Conservation (phyloP, 306 rosid species). For the Astragalus glycyphyllos region DNA sequence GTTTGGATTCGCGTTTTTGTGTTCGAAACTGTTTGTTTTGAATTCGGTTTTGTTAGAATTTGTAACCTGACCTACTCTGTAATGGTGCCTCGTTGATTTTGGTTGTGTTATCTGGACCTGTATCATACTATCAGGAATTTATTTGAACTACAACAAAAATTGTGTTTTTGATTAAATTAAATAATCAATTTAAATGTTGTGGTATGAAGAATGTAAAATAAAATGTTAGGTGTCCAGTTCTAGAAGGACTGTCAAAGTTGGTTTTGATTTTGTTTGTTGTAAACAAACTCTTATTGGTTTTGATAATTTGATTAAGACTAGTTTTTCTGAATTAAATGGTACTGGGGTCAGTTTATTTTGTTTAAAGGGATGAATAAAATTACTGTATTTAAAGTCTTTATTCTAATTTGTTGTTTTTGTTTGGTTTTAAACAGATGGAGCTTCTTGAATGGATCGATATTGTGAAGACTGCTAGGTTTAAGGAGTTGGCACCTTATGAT, state of each 20-base stretch:
- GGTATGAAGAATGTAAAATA: neutral
- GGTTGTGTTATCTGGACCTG: neutral
- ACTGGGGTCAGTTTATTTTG: neutral
- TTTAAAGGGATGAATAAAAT: too few species aligned
- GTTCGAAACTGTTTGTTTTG: neutral
- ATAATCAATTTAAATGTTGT: neutral
- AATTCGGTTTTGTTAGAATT: neutral
- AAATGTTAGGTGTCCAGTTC: neutral
- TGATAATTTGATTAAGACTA: neutral
- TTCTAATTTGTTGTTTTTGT: neutral
- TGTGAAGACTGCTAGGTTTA: slow-evolving; percentile 74
- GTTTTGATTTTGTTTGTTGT: neutral
- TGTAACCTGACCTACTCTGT: neutral
- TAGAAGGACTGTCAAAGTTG: neutral
- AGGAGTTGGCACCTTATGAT: slow-evolving; percentile 83
- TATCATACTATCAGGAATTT: too few species aligned
- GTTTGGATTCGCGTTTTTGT: neutral
- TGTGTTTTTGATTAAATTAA: neutral
- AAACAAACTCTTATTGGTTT: neutral
- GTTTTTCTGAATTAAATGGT: neutral
- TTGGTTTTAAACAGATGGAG: slow-evolving; percentile 57
- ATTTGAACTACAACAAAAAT: too few species aligned
- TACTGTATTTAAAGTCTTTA: neutral
- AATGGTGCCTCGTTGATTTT: neutral
- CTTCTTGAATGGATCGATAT: slow-evolving; percentile 78